phyloP scores from a whole-genome alignment of 140 eudicot genomes.

The Flaveria floridana region DNA sequence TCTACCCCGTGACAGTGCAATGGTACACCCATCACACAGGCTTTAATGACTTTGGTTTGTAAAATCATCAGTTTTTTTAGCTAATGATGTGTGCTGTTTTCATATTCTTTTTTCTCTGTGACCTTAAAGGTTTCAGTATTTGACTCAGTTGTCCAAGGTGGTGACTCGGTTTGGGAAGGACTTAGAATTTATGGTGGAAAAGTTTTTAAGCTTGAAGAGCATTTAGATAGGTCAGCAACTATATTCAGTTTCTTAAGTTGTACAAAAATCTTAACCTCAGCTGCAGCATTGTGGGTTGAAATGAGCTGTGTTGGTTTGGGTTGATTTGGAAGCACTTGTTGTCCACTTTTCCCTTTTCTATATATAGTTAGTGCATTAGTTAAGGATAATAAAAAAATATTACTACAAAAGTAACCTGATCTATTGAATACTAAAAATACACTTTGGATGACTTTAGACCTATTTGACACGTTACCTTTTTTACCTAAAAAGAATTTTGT shows the following conservation, averaged over 20 bases:
- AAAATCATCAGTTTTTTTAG: neutral
- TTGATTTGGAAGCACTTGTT: constrained; percentile 1
- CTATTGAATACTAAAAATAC: neutral
- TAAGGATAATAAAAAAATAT: neutral
- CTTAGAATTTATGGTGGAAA: constrained; percentile 77
- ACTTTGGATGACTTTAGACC: neutral
- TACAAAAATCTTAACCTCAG: neutral
- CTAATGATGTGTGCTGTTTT: constrained; percentile 5
- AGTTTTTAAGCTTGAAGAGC: constrained; percentile 94
- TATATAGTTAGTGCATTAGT: neutral
- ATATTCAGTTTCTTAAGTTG: neutral
- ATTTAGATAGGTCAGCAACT: constrained; percentile 75
- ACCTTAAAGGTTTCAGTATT: constrained; percentile 79
- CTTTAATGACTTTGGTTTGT: constrained; percentile 8
- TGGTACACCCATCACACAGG: constrained; percentile 44
- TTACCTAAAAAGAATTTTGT: neutral
- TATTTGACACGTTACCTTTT: neutral
- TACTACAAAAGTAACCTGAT: neutral
- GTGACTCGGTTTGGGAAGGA: constrained; percentile 98
- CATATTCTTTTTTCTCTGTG: constrained; percentile 23
- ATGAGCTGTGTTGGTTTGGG: neutral
- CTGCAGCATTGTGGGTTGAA: constrained; percentile 4
- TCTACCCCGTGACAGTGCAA: constrained; percentile 81
- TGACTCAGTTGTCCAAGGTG: constrained; percentile 98
- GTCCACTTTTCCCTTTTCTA: neutral